Evolutionary conservation across 164 flowering plant genomes (phyloP).

Genomic region (Brasenia schreberi): DNA sequence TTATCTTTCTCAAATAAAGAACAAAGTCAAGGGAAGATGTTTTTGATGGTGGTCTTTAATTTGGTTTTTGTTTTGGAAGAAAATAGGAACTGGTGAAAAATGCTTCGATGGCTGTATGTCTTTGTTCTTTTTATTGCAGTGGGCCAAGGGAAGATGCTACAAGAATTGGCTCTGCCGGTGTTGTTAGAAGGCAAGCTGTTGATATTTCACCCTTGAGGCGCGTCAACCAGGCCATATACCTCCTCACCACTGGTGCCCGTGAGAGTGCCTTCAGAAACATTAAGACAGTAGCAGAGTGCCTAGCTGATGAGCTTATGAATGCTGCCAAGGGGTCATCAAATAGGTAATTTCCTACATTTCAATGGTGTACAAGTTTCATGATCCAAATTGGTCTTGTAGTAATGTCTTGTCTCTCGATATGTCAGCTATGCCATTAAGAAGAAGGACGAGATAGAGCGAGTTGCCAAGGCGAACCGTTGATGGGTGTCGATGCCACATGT

Average conservation of each 20-base stretch:
- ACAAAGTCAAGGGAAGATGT: too few species aligned
- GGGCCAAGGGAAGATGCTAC: conserved; percentile 42
- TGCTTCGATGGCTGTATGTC: neutral
- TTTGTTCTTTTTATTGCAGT: conserved; percentile 6
- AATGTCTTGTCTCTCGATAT: neutral
- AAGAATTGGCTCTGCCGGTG: conserved; percentile 37
- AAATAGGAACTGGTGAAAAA: neutral
- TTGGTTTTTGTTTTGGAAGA: neutral
- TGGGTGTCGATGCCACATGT: neutral
- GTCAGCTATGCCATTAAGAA: conserved; percentile 35
- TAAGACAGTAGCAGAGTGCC: conserved; percentile 32
- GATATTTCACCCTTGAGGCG: conserved; percentile 33
- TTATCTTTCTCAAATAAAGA: too few species aligned
- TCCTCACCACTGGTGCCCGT: conserved; percentile 34
- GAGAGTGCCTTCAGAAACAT: conserved; percentile 33
- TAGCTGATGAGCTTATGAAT: conserved; percentile 36
- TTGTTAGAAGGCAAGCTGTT: conserved; percentile 33
- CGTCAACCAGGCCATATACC: conserved; percentile 37
- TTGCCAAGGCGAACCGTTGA: conserved; percentile 35
- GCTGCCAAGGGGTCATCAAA: conserved; percentile 41
- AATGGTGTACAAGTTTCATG: neutral
- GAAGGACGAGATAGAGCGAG: conserved; percentile 35
- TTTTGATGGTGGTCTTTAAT: too few species aligned
- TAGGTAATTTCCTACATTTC: conserved; percentile 12
- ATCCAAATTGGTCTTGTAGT: neutral